Evolutionary conservation across 352 stramenopile species (phyloP), one percentile per base, ranked within the genome.

Genomic region (Globisporangium viniferum): DNA sequence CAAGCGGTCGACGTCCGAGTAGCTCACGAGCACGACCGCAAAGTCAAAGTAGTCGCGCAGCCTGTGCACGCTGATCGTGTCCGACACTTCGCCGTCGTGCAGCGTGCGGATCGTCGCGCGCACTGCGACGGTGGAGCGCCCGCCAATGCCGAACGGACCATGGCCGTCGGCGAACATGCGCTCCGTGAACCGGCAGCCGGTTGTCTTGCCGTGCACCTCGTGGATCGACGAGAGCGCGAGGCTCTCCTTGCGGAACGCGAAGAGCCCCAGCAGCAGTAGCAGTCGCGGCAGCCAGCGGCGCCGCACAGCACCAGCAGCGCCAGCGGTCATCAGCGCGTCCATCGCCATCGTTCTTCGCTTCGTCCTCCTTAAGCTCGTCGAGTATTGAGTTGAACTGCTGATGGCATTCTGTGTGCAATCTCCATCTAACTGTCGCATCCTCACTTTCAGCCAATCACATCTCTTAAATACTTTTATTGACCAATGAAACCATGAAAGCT

Each of bases 21-120:
- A 96, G 27, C 73, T 85, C 54, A 79, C 81, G 36, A 89, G 66
- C 0, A 81, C 86, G 29, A 96, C 72, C 49, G 72, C 84, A 73
- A 93, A 91, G 53, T 94, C 77, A 60, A 96, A 91, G 62, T 96
- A 94, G 67, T 93, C 86, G 58, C 74, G 74, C 53, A 94, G 70
- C 49, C 81, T 74, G 35, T 85, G 75, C 44, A 93, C 70, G 18
- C 79, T 93, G 67, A 96, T 93, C 35, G 78, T 66, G 65, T 93
- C 78, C 8, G 79, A 73, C 51, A 93, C 80, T 58, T 92, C 80
- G 33, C 82, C 63, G 62, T 87, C 76, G 1, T 66, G 57, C 20
- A 94, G 62, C 29, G 82, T 67, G 22, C 75, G 75, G 35, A 94
- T 66, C 18, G 68, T 82, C 12, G 80, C 84, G 59, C 84, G 73